Base-by-base conservation (phyloP, 1,139 yeast genomes). In the Saccharomyces hybrid region DNA sequence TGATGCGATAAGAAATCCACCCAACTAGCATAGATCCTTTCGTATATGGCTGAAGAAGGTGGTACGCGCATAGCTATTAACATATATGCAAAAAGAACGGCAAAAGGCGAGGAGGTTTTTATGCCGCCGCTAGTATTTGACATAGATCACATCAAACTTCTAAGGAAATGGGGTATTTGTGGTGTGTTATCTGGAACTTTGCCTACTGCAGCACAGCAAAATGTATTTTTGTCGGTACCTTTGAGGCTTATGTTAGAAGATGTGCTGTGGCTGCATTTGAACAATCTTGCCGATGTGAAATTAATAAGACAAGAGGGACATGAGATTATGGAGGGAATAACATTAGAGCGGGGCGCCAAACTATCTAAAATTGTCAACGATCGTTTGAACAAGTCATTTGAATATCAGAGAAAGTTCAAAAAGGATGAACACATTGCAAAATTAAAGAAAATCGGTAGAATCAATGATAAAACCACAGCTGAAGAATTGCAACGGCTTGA, bases 201-300 rank as follows among this genome's bases (percentile, higher is more conserved):
- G 42, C 88, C 97, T 0, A 78, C 82, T 50, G 90, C 91, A 23
- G 95, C 98, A 2, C 99, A 93, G 69, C 99, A 93, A 64, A 91
- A 89, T 65, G 76, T 85, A 46, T 86, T 91, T 65, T 75, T 88
- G 52, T 95, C 97, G 0, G 73, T 91, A 3, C 99, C 99, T 0
- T 71, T 91, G 52, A 81, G 83, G 62, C 74, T 93, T 49, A 79
- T 82, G 73, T 70, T 81, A 0, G 95, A 87, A 70, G 98, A 93
- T 63, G 81, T 84, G 0, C 59, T 83, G 11, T 88, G 88, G 82
- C 73, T 89, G 44, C 74, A 85, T 3, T 73, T 75, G 9, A 67
- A 73, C 2, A 75, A 74, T 0, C 65, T 71, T 48, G 83, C 75
- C 0, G 59, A 64, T 7, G 59, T 82, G 20, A 51, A 54, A 5